Evolutionary conservation across 768 basidiomycete genomes (phyloP), one percentile per base, ranked within the genome.

Genomic region (Pulveroboletus sp.): DNA sequence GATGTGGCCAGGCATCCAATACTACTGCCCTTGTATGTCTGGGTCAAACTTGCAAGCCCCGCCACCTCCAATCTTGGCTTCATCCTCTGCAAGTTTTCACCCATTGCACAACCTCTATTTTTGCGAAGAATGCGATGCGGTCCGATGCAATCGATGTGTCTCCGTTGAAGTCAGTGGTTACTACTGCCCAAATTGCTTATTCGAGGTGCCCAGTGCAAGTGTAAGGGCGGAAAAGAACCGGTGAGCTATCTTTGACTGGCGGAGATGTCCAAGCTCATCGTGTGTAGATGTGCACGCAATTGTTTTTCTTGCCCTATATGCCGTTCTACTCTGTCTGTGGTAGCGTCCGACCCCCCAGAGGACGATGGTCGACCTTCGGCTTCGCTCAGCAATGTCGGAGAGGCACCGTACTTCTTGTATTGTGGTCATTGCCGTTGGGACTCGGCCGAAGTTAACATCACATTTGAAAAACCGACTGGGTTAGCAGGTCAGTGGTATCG

Each of bases 201-300:
- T 98, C 67, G 97, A 99, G 65, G 97, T 99, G 11, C 95, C 97
- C 1, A 93, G 87, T 64, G 97, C 97, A 3, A 97, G 93, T 60
- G 97, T 99, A n/a, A 78, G 97, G 46, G 93, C 90, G 12, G 97
- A 99, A 70, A 95, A 94, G 78, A 97, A 97, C 62, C 79, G 94
- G 95, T 90, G 54, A 57, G 53, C 40, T 13, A 70, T 53, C 31
- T 16, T 45, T 32, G 20, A 12, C 20, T 25, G 24, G 32, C 3
- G n/a, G 35, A 40, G 42, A 34, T 46, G 34, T 29, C 29, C 16
- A 29, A 19, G 43, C 14, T 43, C 40, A 39, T 44, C 6, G 31
- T 41, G 16, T 43, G 8, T 64, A 97, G 97, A 80, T 99, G 97
- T 68, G 94, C 95, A 16, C 80, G 97, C 47, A 97, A 97, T 62